Evolutionary conservation across 202 grass and related monocot species (phyloP).

Genomic region (Musa balbisiana): DNA sequence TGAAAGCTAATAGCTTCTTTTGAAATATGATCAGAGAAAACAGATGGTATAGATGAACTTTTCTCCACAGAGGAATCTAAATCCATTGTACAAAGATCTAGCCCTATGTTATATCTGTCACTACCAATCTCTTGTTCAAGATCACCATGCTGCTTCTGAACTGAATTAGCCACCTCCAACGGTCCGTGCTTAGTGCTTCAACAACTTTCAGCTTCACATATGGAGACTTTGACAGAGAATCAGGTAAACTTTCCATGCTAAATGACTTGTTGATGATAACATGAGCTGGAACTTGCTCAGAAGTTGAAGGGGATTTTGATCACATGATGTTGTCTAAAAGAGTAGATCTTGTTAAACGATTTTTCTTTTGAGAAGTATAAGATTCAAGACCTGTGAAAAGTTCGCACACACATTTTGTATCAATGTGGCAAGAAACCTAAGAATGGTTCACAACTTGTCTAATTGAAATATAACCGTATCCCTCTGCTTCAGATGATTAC

Average conservation of each 20-base stretch:
- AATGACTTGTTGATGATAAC: not conserved
- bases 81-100: constrained; percentile 13
- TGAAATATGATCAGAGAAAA: constrained; percentile 17
- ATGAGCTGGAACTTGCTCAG: constrained; percentile 11
- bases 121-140: not conserved
- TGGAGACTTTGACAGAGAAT: constrained; percentile 17
- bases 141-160: constrained; percentile 17
- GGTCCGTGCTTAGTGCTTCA: constrained; percentile 31
- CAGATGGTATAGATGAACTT: not conserved
- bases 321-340: constrained; percentile 11
- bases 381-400: not conserved
- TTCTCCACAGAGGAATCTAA: not conserved
- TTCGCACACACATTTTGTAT: not conserved
- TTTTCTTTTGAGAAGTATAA: not conserved
- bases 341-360: constrained; percentile 1
- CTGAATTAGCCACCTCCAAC: constrained; percentile 19
- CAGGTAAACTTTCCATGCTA: not conserved
- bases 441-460: not conserved
- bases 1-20: constrained; percentile 35
- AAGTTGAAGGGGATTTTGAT: constrained; percentile 17
- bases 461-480: not conserved
- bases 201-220: constrained; percentile 40
- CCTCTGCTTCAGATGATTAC: not conserved
- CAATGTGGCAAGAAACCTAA: not conserved
- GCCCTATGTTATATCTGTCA: not conserved